Conservation (phyloP, 148 eudicot genomes). For the Nyssa sinensis region DNA sequence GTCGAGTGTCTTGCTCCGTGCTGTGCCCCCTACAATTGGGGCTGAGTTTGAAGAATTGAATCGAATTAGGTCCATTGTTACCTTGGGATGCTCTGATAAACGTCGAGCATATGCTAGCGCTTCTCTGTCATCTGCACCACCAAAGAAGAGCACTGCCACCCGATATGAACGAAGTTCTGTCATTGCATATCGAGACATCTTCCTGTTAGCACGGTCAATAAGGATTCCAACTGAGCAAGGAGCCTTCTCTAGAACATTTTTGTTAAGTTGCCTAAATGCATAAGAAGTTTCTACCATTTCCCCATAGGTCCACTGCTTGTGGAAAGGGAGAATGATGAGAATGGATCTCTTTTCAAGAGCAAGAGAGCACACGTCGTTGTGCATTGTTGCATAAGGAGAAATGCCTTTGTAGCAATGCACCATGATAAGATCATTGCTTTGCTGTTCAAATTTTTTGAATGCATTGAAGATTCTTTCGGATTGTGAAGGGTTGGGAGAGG, state of each 20-base stretch:
- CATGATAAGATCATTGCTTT: slow-evolving; percentile 24
- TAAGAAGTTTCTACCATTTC: slow-evolving; percentile 24
- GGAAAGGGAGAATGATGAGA: slow-evolving; percentile 56
- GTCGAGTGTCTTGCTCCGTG: slow-evolving; percentile 38
- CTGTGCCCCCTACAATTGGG: slow-evolving; percentile 22
- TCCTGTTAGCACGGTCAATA: too few relatives aligned
- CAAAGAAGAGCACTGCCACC: slow-evolving; percentile 49
- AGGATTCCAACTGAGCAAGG: too few relatives aligned
- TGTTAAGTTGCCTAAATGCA: slow-evolving; percentile 39
- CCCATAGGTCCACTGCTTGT: slow-evolving; percentile 25
- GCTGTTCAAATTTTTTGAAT: slow-evolving; percentile 41
- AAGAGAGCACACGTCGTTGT: slow-evolving; percentile 63
- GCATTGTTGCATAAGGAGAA: slow-evolving; percentile 63
- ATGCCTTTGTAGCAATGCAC: slow-evolving; percentile 45
- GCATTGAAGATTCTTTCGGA: slow-evolving; percentile 53
- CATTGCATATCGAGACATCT: slow-evolving; percentile 10
- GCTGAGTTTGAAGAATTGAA: slow-evolving; percentile 19
- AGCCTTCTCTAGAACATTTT: slow-evolving; percentile 47
- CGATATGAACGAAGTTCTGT: slow-evolving; percentile 22
- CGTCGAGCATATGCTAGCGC: slow-evolving; percentile 46
- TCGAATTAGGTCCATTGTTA: slow-evolving; percentile 33
- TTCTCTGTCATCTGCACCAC: slow-evolving; percentile 57
- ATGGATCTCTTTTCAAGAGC: slow-evolving; percentile 52
- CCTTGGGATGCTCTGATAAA: slow-evolving; percentile 34
- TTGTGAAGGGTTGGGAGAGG: slow-evolving; percentile 32